Percentiles rank a stretch among this genome's conserved stretches.
Evolutionary conservation across 2,329 filamentous ascomycete species (phyloP).

Genomic region (Annulohypoxylon truncatum): DNA sequence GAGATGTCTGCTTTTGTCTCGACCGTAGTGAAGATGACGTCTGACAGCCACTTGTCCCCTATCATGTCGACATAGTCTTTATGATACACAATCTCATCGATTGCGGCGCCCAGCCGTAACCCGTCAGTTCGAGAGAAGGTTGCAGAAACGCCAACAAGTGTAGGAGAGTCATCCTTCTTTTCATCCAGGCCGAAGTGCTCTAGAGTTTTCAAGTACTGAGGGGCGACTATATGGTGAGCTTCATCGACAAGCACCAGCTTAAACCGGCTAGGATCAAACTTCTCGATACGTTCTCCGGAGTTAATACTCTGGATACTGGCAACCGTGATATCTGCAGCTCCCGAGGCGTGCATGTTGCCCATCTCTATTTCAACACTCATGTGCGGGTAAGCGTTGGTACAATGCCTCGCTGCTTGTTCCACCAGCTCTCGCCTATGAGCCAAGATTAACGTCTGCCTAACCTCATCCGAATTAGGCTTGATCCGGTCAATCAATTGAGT

Average conservation of each 20-base stretch:
- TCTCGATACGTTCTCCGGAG: slow-evolving; percentile 79
- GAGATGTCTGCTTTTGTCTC: slow-evolving; percentile 83
- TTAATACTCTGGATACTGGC: slow-evolving; percentile 89
- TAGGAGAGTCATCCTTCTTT: slow-evolving; percentile 66
- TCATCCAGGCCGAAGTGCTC: slow-evolving; percentile 77
- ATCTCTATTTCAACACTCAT: slow-evolving; percentile 92
- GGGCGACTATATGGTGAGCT: slow-evolving; percentile 94
- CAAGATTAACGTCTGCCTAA: slow-evolving; percentile 86
- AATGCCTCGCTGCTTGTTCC: slow-evolving; percentile 91
- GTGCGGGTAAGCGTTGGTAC: slow-evolving; percentile 80
- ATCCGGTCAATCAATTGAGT: slow-evolving; percentile 91
- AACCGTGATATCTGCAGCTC: slow-evolving; percentile 89
- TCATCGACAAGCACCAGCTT: slow-evolving; percentile 96
- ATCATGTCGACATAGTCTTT: slow-evolving; percentile 75
- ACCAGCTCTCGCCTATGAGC: slow-evolving; percentile 94
- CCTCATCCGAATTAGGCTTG: slow-evolving; percentile 62
- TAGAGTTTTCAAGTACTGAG: slow-evolving; percentile 79
- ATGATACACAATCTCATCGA: slow-evolving; percentile 97
- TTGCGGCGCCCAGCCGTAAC: slow-evolving; percentile 80
- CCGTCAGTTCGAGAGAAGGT: slow-evolving; percentile 84
- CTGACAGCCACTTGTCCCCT: slow-evolving; percentile 88
- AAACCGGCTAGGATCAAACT: slow-evolving; percentile 82
- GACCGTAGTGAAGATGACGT: slow-evolving; percentile 95
- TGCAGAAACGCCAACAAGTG: slow-evolving; percentile 90
- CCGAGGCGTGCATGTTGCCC: slow-evolving; percentile 80